Base-by-base conservation (phyloP, 2,329 filamentous ascomycete genomes). In the Drechslera avenae region DNA sequence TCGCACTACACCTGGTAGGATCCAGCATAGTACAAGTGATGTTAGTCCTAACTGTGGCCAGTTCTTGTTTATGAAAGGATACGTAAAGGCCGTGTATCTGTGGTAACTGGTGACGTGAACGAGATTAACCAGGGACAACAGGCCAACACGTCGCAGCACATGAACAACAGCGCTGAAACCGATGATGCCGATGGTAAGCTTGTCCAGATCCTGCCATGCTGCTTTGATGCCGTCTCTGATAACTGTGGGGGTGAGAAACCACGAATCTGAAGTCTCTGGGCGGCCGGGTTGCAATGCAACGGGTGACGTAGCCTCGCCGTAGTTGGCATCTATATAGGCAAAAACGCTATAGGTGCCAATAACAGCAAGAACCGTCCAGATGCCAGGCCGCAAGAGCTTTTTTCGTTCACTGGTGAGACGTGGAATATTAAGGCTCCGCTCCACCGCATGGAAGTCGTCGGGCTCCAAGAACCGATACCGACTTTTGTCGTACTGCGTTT, bases 21-120 rank as follows among this genome's bases (percentile, higher is more conserved):
- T 50, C 52, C 52, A 59, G 3, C 23, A 39, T 3, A 61, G 41
- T 1, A 16, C 26, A 16, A 47, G 39, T 40, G 43, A 53, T 16
- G 52, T 59, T 18, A 30, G 7, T 5, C 21, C 39, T 4, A 51
- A 19, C 23, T 55, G 48, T 3, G 13, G 7, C 58, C 52, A 59
- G 12, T 34, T 46, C 16, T 17, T 19, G 17, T 60, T 31, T 13
- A 54, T 26, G 10, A 52, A 44, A 4, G 50, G 39, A 26, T 54
- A 53, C 10, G 52, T 60, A 16, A 60, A 56, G 5, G 50, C 40
- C n/a, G 52, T 58, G 26, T 54, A 56, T 2, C 39, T 51, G 56
- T 33, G 39, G 45, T 16, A 52, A 48, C 14, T 8, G 9, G 50
- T 54, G n/a, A 55, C 42, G 18, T 54, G 52, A 14, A 53, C 42